Conservation (phyloP, 2,329 filamentous ascomycete genomes). For the Penicillium rolfsii region DNA sequence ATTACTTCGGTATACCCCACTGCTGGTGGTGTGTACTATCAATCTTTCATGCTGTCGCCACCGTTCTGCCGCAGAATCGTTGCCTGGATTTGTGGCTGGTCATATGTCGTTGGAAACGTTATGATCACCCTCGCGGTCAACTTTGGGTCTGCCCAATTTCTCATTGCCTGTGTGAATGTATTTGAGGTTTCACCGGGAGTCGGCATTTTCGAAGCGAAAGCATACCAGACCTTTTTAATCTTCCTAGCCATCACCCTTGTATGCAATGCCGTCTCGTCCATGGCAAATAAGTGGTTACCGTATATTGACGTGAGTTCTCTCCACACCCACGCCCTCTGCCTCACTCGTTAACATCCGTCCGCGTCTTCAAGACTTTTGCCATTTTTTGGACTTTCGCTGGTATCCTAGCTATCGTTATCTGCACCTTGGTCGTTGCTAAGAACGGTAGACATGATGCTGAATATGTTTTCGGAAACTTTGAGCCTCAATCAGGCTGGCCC, state of each 20-base stretch:
- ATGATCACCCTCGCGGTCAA: slow-evolving; percentile 75
- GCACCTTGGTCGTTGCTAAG: slow-evolving; percentile 70
- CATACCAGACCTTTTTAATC: slow-evolving; percentile 69
- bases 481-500: slow-evolving; percentile 70
- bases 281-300: slow-evolving; percentile 58
- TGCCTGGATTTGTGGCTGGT: slow-evolving; percentile 70
- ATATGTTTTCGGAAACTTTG: slow-evolving; percentile 59
- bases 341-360: slow-evolving; percentile 4
- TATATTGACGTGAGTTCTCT: slow-evolving; percentile 65
- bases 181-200: slow-evolving; percentile 54
- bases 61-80: slow-evolving; percentile 66
- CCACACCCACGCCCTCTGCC: not conserved
- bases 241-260: slow-evolving; percentile 71
- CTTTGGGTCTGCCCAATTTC: slow-evolving; percentile 66
- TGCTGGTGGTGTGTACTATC: slow-evolving; percentile 70
- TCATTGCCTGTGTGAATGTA: slow-evolving; percentile 60
- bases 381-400: slow-evolving; percentile 70
- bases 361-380: slow-evolving; percentile 73
- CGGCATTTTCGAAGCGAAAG: slow-evolving; percentile 55
- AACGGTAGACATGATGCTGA: slow-evolving; percentile 65
- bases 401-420: slow-evolving; percentile 66
- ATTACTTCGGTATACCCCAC: slow-evolving; percentile 70
- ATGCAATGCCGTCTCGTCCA: slow-evolving; percentile 54
- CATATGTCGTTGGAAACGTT: slow-evolving; percentile 77
- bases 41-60: slow-evolving; percentile 67